These are phyloP conservation scores for Oenanthe javanica DNA, from an alignment of 140 eudicot genomes.

Conservation along the genomic window DNA sequence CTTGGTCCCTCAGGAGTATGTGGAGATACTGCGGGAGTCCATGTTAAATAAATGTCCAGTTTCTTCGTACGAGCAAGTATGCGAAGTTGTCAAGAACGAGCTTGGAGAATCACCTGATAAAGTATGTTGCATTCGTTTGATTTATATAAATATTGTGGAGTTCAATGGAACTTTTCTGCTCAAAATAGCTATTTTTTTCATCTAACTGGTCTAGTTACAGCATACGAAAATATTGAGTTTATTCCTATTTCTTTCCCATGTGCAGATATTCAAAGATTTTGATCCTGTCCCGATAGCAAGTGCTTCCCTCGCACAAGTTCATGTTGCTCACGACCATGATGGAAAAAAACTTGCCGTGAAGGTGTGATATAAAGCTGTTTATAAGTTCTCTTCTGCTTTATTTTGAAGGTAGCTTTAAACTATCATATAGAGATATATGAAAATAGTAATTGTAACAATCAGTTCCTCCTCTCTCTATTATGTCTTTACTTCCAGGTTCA, in stretches of 20 bases:
- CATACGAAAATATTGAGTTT: slow-evolving; percentile 1
- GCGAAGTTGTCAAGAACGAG: slow-evolving; percentile 78
- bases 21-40: slow-evolving; percentile 72
- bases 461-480: slow-evolving; percentile 1
- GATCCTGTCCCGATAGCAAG: slow-evolving; percentile 93
- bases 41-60: slow-evolving; percentile 88
- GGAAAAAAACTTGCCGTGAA: slow-evolving; percentile 94
- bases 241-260: slow-evolving; percentile 17
- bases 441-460: neutral
- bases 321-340: slow-evolving; percentile 66
- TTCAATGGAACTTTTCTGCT: slow-evolving; percentile 5
- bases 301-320: slow-evolving; percentile 98
- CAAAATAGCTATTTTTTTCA: neutral
- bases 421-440: slow-evolving; percentile 1
- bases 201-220: slow-evolving; percentile 9
- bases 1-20: slow-evolving; percentile 77
- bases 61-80: slow-evolving; percentile 81
- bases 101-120: slow-evolving; percentile 88
- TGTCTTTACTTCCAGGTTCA: slow-evolving; percentile 49
- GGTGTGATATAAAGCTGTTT: slow-evolving; percentile 27
- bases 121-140: slow-evolving; percentile 29
- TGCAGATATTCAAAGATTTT: slow-evolving; percentile 66
- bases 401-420: neutral
- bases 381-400: neutral
- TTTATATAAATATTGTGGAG: neutral